Evolutionary conservation across 768 basidiomycete species (phyloP).

Genomic region (Paxillus involutus): DNA sequence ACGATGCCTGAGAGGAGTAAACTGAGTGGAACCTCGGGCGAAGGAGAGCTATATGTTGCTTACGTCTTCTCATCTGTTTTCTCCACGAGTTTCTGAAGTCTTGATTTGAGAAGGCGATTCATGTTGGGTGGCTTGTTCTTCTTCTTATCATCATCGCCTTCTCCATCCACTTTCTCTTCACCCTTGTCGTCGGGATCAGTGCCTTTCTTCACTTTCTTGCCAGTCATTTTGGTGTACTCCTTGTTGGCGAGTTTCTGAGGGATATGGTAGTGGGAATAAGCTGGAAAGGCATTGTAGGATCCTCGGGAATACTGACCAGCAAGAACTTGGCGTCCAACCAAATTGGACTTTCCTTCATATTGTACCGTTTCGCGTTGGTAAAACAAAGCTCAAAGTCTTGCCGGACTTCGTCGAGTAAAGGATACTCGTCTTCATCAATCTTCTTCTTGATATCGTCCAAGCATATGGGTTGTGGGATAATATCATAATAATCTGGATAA

Average conservation of each 20-base stretch:
- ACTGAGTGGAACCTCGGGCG: neutral
- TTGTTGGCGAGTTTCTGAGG: slow-evolving; percentile 46
- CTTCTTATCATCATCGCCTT: slow-evolving; percentile 45
- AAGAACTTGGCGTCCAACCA: slow-evolving; percentile 82
- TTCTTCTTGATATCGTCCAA: slow-evolving; percentile 87
- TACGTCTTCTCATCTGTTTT: slow-evolving; percentile 69
- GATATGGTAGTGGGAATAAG: slow-evolving; percentile 1
- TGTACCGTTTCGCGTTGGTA: slow-evolving; percentile 80
- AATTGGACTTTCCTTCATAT: slow-evolving; percentile 75
- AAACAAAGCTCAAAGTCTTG: slow-evolving; percentile 78
- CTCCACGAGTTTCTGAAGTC: slow-evolving; percentile 70
- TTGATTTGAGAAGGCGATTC: slow-evolving; percentile 62
- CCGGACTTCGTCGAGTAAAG: slow-evolving; percentile 63
- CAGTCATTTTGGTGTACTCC: slow-evolving; percentile 47
- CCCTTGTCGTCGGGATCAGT: slow-evolving; percentile 39
- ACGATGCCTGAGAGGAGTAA: slow-evolving; percentile 50
- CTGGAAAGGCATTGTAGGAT: neutral
- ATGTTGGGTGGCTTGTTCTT: slow-evolving; percentile 60
- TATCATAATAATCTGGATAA: slow-evolving; percentile 84
- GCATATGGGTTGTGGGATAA: slow-evolving; percentile 81
- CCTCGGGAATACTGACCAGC: slow-evolving; percentile 49
- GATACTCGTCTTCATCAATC: slow-evolving; percentile 59
- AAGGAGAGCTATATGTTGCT: slow-evolving; percentile 25
- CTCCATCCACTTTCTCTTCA: slow-evolving; percentile 41
- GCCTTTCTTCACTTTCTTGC: slow-evolving; percentile 40